Evolutionary conservation across 2,329 filamentous ascomycete genomes (phyloP).

Genomic region (Curvularia sp.): DNA sequence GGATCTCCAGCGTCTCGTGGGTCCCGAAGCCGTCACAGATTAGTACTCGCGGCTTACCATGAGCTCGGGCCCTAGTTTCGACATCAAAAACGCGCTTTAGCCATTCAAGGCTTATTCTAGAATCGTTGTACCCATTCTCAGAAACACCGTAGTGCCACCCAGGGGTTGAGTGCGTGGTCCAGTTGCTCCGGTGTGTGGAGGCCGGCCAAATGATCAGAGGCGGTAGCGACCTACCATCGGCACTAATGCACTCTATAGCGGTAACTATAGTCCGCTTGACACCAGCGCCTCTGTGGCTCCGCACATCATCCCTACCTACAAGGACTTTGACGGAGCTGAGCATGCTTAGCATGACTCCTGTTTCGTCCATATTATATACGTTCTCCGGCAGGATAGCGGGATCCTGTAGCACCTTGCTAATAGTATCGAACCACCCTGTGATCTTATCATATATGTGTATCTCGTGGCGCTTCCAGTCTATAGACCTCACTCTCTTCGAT

Average conservation of each 20-base stretch:
- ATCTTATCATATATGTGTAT: slow-evolving; percentile 32
- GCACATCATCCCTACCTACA: too few relatives aligned
- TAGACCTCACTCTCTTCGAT: slow-evolving; percentile 21
- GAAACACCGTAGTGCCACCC: neutral
- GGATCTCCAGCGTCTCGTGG: slow-evolving; percentile 47
- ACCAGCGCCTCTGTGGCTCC: too few relatives aligned
- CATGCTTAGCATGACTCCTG: too few relatives aligned
- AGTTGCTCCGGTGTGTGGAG: too few relatives aligned
- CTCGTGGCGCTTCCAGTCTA: slow-evolving; percentile 32
- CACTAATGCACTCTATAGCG: too few relatives aligned
- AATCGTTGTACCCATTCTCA: slow-evolving; percentile 2
- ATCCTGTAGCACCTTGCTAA: slow-evolving; percentile 17
- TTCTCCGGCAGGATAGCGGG: slow-evolving; percentile 26
- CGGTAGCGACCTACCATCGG: too few relatives aligned
- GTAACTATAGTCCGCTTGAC: too few relatives aligned
- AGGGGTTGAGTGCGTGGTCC: slow-evolving; percentile 10
- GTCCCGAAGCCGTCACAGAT: slow-evolving; percentile 35
- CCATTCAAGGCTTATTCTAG: slow-evolving; percentile 1
- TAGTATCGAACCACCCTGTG: slow-evolving; percentile 30
- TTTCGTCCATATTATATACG: too few relatives aligned
- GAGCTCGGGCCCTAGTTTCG: neutral
- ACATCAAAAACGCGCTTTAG: slow-evolving; percentile 3
- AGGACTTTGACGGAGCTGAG: too few relatives aligned
- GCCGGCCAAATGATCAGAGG: too few relatives aligned
- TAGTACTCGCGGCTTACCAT: neutral